Evolutionary conservation across 306 rosid genomes (phyloP), one percentile per base, ranked within the genome.

Genomic region (Canavalia ensiformis): DNA sequence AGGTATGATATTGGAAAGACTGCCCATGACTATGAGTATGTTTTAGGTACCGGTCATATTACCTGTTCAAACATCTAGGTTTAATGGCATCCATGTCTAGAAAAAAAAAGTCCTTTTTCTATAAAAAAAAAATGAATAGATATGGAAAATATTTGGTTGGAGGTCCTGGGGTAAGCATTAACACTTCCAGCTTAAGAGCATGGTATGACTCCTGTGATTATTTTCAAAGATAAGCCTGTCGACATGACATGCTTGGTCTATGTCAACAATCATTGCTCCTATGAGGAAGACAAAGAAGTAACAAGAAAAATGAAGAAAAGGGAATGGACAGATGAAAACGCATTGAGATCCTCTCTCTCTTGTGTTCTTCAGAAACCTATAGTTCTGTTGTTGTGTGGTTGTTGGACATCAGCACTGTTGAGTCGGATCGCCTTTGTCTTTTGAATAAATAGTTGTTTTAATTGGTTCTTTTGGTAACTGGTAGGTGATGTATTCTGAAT

Each of bases 181-280:
- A 63, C 62, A 52, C 82, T 52, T 83, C 65, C 46, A 41, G 67
- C 67, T 42, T 7, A 66, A 41, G 58, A 28, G 64, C 41, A 64
- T 63, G 49, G 60, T n/a, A 72, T 44, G 29, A 47, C 58, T 78
- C 73, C 56, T 18, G 52, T 49, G 30, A n/a, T 65, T 30, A 11
- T 47, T 68, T 18, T 60, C 59, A 39, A 82, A 41, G 63, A 44
- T 30, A 11, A 18, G 33, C 67, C 60, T n/a, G 57, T 80, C 39
- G 75, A 42, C 34, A 45, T 50, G 75, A 42, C 34, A 45, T 77
- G 63, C 50, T 44, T n/a, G 39, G 63, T 8, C 8, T 45, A 39
- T 62, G 52, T 50, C 70, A 34, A 77, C 1, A 66, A 11, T 29
- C 42, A 30, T 49, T 35, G 39, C 71, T 58, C n/a, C 71, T 6